Evolutionary conservation across 169 alveolate genomes (phyloP), one percentile per base, ranked within the genome.

Genomic region (Theileria sp.): DNA sequence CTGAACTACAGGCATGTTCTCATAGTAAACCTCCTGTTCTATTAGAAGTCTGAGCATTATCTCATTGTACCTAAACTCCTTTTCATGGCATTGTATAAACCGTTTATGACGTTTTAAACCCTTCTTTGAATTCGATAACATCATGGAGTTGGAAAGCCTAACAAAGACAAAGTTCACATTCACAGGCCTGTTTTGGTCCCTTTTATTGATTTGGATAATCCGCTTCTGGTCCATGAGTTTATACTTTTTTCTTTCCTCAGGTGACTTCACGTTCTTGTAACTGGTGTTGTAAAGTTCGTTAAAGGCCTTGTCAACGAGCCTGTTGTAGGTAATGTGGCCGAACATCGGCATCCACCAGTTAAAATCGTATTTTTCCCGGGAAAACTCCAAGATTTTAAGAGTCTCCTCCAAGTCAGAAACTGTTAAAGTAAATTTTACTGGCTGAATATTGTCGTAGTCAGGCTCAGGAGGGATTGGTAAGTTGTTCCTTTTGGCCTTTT

Each of bases 11-110:
- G 94, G 94, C 88, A 91, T 91, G 51, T 87, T 85, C 80, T 87
- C 86, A 60, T 91, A 91, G 72, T 81, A 73, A 9, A 87, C 73
- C 17, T 84, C 87, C 66, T 80, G 83, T 58, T 87, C 84, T 23
- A 91, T 26, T 67, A 91, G 86, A 54, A 91, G 88, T 3, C 89
- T 70, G 85, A 91, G 70, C 62, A 87, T 81, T 49, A 87, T 80
- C 70, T 91, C 94, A 64, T 91, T 85, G 84, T 81, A 91, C 61
- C 87, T 79, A 34, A 87, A 82, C 77, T 91, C 93, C 91, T 91
- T 91, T 50, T 87, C 94, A 50, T 91, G 94, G 19, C 88, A 83
- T 58, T 86, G 88, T 51, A 84, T 87, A 26, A 77, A 82, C 36
- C 85, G 77, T 44, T 86, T 81, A 64, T 86, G 87, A 51, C 87